A percentile compares a stretch with the other conserved stretches of the same genome.
Evolutionary conservation across 768 basidiomycete species (phyloP).

Genomic region (Xerocomus potaroensis): DNA sequence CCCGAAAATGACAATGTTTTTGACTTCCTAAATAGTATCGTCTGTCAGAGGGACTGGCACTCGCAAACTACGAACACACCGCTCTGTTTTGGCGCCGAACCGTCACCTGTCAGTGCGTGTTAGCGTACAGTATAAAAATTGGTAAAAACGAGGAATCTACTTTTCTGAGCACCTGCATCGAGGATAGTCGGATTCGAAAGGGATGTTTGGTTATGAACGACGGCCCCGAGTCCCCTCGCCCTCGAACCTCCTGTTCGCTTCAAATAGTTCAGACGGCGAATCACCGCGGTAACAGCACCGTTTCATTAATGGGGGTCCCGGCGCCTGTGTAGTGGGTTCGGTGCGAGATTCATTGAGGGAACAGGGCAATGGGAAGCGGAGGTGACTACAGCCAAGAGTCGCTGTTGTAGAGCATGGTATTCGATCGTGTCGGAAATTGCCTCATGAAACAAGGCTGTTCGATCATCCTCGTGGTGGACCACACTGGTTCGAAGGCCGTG

Average conservation of each 20-base stretch:
- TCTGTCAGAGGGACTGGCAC: neutral
- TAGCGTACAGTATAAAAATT: neutral
- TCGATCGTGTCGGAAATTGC: constrained; percentile 3
- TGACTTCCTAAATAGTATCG: constrained; percentile 3
- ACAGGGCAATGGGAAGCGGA: neutral
- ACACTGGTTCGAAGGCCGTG: neutral
- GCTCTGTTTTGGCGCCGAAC: neutral
- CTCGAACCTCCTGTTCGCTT: constrained; percentile 7
- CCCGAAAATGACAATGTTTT: constrained; percentile 20
- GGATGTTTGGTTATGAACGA: neutral
- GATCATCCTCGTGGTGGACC: too few relatives aligned
- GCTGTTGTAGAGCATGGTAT: neutral
- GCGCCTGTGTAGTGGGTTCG: neutral
- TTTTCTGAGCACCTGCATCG: constrained; percentile 2
- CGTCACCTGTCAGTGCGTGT: constrained; percentile 7
- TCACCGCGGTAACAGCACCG: constrained; percentile 11
- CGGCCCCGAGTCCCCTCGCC: too few relatives aligned
- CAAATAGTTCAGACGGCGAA: constrained; percentile 3
- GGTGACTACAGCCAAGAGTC: neutral
- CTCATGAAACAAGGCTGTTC: neutral
- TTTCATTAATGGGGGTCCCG: neutral
- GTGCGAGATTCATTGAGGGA: constrained; percentile 3
- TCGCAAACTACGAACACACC: constrained; percentile 3
- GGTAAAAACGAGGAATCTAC: neutral
- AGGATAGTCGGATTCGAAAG: neutral